These are phyloP conservation scores for Epipyxis sp. DNA, from an alignment of 108 stramenopile genomes.

Conservation along the genomic window DNA sequence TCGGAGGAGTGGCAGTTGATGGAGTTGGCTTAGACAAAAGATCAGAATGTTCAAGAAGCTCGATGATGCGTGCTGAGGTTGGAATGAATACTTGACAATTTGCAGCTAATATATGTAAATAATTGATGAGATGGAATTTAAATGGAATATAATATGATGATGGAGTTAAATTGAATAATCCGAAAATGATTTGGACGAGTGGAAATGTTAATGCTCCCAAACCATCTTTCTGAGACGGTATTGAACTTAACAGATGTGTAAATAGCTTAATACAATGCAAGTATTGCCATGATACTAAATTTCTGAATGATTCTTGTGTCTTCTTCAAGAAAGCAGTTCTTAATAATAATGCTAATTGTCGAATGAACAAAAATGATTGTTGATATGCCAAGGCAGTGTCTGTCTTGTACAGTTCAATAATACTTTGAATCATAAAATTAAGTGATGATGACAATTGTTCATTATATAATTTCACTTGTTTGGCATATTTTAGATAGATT, in stretches of 20 bases:
- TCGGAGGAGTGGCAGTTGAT: constrained; percentile 5
- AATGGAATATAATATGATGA: constrained; percentile 76
- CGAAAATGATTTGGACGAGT: constrained; percentile 78
- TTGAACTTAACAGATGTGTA: constrained; percentile 78
- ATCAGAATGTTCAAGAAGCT: constrained; percentile 75
- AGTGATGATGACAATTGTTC: neutral
- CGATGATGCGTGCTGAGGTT: constrained; percentile 72
- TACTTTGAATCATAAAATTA: neutral
- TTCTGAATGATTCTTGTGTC: constrained; percentile 68
- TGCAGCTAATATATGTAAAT: constrained; percentile 84
- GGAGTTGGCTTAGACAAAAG: constrained; percentile 55
- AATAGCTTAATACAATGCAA: constrained; percentile 86
- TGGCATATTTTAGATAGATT: constrained; percentile 43
- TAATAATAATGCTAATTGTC: constrained; percentile 88
- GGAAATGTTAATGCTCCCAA: constrained; percentile 78
- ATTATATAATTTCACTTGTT: neutral
- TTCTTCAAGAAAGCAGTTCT: constrained; percentile 85
- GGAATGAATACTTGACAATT: constrained; percentile 80
- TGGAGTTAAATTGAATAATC: constrained; percentile 67
- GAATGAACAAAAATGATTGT: constrained; percentile 96
- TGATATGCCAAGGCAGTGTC: constrained; percentile 89
- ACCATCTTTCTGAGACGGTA: constrained; percentile 60
- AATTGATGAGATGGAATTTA: constrained; percentile 79
- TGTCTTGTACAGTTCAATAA: constrained; percentile 82
- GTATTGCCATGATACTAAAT: constrained; percentile 92